Evolutionary conservation across 2,329 filamentous ascomycete species (phyloP).

Genomic region (Lecanosticta acicola): DNA sequence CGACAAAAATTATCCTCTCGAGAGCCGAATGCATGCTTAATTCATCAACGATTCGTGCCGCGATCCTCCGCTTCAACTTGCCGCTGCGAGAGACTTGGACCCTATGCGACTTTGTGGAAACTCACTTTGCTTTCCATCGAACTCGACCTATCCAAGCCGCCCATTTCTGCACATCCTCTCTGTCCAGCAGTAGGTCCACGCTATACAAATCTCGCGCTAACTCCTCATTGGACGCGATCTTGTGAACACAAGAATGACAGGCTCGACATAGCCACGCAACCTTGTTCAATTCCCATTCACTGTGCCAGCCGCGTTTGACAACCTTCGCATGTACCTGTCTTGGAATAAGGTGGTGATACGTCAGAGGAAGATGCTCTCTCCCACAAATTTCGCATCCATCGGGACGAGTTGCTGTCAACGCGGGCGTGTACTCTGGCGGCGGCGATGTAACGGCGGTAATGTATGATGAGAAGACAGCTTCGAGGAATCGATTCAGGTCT

Average conservation of each 20-base stretch:
- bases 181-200: slow-evolving; percentile 62
- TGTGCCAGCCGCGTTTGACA: slow-evolving; percentile 73
- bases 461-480: slow-evolving; percentile 60
- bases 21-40: no score
- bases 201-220: slow-evolving; percentile 68
- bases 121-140: slow-evolving; percentile 75
- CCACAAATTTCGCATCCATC: slow-evolving; percentile 69
- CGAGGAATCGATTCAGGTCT: slow-evolving; percentile 52
- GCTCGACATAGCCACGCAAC: slow-evolving; percentile 83
- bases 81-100: no score
- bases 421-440: slow-evolving; percentile 56
- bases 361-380: slow-evolving; percentile 67
- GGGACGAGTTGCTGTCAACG: slow-evolving; percentile 42
- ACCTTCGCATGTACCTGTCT: slow-evolving; percentile 69
- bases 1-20: no score
- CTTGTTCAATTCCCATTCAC: slow-evolving; percentile 65
- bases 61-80: no score
- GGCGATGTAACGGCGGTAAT: slow-evolving; percentile 52
- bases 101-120: no score
- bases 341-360: slow-evolving; percentile 85
- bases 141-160: slow-evolving; percentile 66
- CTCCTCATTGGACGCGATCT: slow-evolving; percentile 69
- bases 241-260: slow-evolving; percentile 78
- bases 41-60: no score
- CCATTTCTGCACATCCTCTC: slow-evolving; percentile 67